Evolutionary conservation across 1,284 basidiomycete genomes (phyloP), one percentile per base, ranked within the genome.

Genomic region (Boletus mariae): DNA sequence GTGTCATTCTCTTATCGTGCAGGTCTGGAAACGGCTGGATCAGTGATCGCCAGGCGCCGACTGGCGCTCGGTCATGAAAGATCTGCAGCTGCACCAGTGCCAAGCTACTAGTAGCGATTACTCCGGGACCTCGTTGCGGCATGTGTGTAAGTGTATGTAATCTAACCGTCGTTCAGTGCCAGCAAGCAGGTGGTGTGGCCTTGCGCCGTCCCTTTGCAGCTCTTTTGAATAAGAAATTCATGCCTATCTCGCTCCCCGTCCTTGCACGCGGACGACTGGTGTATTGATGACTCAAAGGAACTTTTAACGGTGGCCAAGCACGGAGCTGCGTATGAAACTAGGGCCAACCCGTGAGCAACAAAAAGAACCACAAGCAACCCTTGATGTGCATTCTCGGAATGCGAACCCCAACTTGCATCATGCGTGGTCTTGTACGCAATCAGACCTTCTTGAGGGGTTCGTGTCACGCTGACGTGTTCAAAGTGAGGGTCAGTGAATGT

Each of bases 21-120:
- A 71, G 69, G 73, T 73, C 47, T 76, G 71, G 71, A 70, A 67
- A 59, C 64, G 74, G 57, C 67, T 74, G 56, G 71, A 75, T 60
- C 60, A 69, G 53, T 59, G 62, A 52, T 64, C 65, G 20, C 68
- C 72, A 40, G 56, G 66, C 40, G 67, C 67, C n/a, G 64, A 72
- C 61, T 73, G 71, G 67, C 68, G 70, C 53, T 67, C 73, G 47
- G 74, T 76, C 58, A 70, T 76, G 66, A 68, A 70, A 63, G 72
- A 74, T 63, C 61, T 68, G 55, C 60, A 70, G 56, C 50, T 71
- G 47, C 63, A 66, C 63, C 70, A 59, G 58, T 71, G 48, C 56
- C 56, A 59, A 51, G 61, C 55, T 20, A 26, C 42, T 17, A 47
- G 47, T 45, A 20, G 20, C 20, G 20, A 31, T 51, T 54, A 38